Percentiles rank a stretch among this genome's conserved stretches.
phyloP scores from a whole-genome alignment of 768 basidiomycete species.

The Auriscalpium orientale region DNA sequence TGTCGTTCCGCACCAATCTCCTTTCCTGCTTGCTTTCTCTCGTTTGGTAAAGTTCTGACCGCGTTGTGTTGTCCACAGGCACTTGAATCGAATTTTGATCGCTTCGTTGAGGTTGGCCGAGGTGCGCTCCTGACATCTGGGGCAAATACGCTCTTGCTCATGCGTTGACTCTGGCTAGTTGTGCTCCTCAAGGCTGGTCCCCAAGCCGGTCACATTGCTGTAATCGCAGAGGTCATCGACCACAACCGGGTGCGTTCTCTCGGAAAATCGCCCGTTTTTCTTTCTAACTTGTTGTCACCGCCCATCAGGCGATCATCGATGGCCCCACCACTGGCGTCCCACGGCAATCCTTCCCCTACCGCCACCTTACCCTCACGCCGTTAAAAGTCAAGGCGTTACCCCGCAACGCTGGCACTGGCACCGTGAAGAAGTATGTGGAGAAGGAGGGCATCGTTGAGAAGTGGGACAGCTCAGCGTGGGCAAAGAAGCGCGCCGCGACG shows the following conservation, averaged over 20 bases:
- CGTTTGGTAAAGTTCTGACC: not conserved
- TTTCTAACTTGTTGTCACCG: not conserved
- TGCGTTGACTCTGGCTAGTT: conserved; percentile 35
- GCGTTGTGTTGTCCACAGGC: not conserved
- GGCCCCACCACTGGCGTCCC: conserved; percentile 88
- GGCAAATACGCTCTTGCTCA: not conserved
- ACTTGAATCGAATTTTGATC: conserved; percentile 75
- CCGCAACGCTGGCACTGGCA: conserved; percentile 76
- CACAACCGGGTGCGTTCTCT: conserved; percentile 80
- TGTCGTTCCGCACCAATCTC: not conserved
- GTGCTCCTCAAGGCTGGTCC: conserved; percentile 92
- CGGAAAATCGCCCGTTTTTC: not conserved
- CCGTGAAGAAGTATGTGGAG: conserved; percentile 81
- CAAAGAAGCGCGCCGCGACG: conserved; percentile 72
- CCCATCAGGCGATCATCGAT: conserved; percentile 82
- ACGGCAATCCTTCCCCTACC: conserved; percentile 88
- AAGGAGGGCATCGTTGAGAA: conserved; percentile 77
- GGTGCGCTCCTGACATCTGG: conserved; percentile 37
- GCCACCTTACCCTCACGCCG: conserved; percentile 86
- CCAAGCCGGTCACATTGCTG: conserved; percentile 80
- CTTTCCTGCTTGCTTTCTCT: not conserved
- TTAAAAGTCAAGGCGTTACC: conserved; percentile 77
- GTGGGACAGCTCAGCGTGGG: conserved; percentile 88
- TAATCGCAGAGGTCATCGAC: conserved; percentile 97
- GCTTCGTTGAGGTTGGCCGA: conserved; percentile 97